phyloP scores from a whole-genome alignment of 2,329 filamentous ascomycete genomes.

The Colletotrichum spinosum region DNA sequence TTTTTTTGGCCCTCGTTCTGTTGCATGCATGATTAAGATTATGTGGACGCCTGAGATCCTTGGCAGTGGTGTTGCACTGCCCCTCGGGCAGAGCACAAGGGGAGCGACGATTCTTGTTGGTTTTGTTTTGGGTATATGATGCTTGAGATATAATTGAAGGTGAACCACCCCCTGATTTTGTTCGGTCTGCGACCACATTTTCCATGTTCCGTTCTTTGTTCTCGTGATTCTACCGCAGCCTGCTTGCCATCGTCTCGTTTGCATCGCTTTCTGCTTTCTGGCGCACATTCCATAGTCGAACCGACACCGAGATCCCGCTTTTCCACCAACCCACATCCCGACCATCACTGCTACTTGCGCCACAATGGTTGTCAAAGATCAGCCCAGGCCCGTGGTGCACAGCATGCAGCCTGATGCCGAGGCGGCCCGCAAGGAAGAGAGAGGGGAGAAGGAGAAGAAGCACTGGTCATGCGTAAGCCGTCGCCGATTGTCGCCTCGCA shows the following conservation, averaged over 20 bases:
- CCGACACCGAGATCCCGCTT: no score
- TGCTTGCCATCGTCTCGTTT: no score
- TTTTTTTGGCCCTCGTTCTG: background rate
- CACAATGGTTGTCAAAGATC: constrained; percentile 23
- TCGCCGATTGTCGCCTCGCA: background rate
- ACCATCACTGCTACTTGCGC: background rate
- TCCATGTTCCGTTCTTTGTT: background rate
- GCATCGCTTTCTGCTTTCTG: no score
- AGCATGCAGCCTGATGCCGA: constrained; percentile 11
- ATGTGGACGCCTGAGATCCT: constrained; percentile 19
- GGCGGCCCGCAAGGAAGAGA: constrained; percentile 6
- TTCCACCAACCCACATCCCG: constrained; percentile 8
- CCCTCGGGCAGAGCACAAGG: constrained; percentile 2
- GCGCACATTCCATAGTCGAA: no score
- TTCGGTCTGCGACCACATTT: background rate
- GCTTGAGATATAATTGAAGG: constrained; percentile 17
- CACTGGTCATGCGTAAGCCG: constrained; percentile 14
- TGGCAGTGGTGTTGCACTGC: constrained; percentile 21
- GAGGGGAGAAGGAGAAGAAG: constrained; percentile 13
- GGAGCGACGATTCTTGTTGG: constrained; percentile 7
- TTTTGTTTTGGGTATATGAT: background rate
- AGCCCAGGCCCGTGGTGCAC: constrained; percentile 15
- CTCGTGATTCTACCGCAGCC: background rate
- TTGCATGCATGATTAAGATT: constrained; percentile 11
- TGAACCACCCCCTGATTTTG: background rate